Evolutionary conservation across 2,329 filamentous ascomycete species (phyloP).

Genomic region (Fusarium citri): DNA sequence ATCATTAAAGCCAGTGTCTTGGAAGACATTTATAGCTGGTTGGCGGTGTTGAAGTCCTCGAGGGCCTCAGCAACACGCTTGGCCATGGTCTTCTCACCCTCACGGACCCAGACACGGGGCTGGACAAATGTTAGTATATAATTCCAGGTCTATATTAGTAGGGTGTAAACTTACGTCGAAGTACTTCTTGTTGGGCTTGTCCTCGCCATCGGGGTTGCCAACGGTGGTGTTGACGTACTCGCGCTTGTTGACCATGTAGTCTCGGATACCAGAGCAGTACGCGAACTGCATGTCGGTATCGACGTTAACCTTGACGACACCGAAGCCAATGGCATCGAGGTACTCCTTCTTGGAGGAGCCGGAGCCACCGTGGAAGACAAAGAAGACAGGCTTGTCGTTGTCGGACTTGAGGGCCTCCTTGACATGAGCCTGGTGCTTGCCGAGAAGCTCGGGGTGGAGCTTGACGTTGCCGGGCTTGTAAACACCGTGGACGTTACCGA

Average conservation of each 20-base stretch:
- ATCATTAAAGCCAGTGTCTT: constrained; percentile 31
- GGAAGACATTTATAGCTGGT: constrained; percentile 49
- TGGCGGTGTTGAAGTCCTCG: constrained; percentile 81
- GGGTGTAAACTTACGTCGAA: constrained; percentile 65
- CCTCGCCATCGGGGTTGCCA: constrained; percentile 93
- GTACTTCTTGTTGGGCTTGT: constrained; percentile 99
- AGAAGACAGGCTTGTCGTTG: constrained; percentile 94
- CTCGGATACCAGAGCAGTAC: constrained; percentile 91
- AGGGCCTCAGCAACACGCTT: constrained; percentile 83
- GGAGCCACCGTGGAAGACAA: constrained; percentile 99
- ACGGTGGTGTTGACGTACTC: constrained; percentile 89
- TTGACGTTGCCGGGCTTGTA: constrained; percentile 99
- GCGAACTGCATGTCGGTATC: constrained; percentile 98
- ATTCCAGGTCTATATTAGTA: not conserved
- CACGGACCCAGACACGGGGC: constrained; percentile 93
- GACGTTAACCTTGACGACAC: constrained; percentile 99
- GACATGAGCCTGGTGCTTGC: constrained; percentile 95
- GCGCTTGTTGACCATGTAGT: constrained; percentile 94
- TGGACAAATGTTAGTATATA: constrained; percentile 50
- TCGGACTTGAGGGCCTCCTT: constrained; percentile 78
- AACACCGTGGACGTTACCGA: constrained; percentile 99
- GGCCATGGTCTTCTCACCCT: constrained; percentile 97
- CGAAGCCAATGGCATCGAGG: constrained; percentile 86
- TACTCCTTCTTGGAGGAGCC: constrained; percentile 93
- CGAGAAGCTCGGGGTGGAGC: constrained; percentile 93